Evolutionary conservation across 495 filamentous ascomycete genomes (phyloP), one percentile per base, ranked within the genome.

Genomic region (Sphaerosporella brunnea): DNA sequence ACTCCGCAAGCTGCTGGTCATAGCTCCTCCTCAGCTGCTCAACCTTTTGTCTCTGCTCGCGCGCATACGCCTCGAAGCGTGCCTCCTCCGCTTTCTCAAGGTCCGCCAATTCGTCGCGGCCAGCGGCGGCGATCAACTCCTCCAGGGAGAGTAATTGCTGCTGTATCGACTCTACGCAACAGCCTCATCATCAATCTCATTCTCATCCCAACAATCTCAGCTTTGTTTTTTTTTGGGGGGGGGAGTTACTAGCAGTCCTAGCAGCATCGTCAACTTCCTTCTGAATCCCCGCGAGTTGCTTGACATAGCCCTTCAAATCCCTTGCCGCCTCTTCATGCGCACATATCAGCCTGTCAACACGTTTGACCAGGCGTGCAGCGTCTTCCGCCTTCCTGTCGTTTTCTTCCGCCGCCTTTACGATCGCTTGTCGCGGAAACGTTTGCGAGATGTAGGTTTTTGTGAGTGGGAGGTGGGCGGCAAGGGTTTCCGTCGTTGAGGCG

Each of bases 91-190:
- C 44, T 10, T 4, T 13, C 16, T 51, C 20, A 9, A 51, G 23
- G 18, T 42, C 40, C 16, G 19, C 11, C 16, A 59, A 35, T 10
- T 53, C 51, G n/a, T 23, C 42, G 7, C 24, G 23, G 0, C 30
- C 37, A 0, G 45, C 37, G n/a, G 41, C 24, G 0, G 26, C 15
- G 1, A 51, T 18, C 15, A 60, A 45, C 7, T 32, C 26, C 8
- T 56, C 47, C 2, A 61, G 51, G 2, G 53, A 47, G 10, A 41
- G 43, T 3, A 60, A 41, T 24, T 59, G 56, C 0, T 38, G 19
- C 25, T 54, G 48, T 4, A 59, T 47, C 2, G 43, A 28, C 15
- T 34, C 30, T 43, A 40, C n/a, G n/a, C n/a, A n/a, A n/a, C n/a
- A n/a, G n/a, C n/a, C n/a, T n/a, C n/a, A n/a, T n/a, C n/a, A n/a